A percentile compares a stretch with the other conserved stretches of the same genome.
phyloP scores from a whole-genome alignment of 371 early-diverging fungal species.

The Mortierella sp. region DNA sequence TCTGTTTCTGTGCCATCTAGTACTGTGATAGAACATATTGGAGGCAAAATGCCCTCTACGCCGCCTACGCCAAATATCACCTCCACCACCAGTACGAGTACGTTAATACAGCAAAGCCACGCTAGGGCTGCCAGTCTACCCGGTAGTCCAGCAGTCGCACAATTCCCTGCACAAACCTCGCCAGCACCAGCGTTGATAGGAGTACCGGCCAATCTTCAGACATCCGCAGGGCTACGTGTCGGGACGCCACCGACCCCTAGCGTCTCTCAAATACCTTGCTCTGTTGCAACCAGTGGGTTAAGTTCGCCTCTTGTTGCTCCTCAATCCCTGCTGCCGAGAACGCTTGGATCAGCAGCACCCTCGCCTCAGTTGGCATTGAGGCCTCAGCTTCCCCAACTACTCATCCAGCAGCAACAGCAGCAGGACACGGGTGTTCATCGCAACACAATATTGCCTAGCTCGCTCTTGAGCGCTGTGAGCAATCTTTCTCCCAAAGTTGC shows the following conservation, averaged over 20 bases:
- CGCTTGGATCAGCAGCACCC: slow-evolving; percentile 22
- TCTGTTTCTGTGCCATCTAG: too few relatives aligned
- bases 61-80: not conserved
- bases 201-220: not conserved
- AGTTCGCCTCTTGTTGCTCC: slow-evolving; percentile 36
- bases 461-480: slow-evolving; percentile 5
- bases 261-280: not conserved
- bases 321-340: slow-evolving; percentile 23
- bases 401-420: slow-evolving; percentile 3
- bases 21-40: too few relatives aligned
- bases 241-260: slow-evolving; percentile 1
- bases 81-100: not conserved
- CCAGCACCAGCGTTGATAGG: not conserved
- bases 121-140: slow-evolving; percentile 2
- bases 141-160: not conserved
- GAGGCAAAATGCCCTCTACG: too few relatives aligned
- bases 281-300: slow-evolving; percentile 18
- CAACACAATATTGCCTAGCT: not conserved
- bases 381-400: slow-evolving; percentile 5
- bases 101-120: not conserved
- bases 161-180: slow-evolving; percentile 2
- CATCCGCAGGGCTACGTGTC: not conserved
- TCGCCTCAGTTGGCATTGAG: slow-evolving; percentile 26
- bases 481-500: not conserved
- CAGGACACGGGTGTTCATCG: slow-evolving; percentile 4